Evolutionary conservation across 257 asterid genomes (phyloP).

Genomic region (Solanum tarapatanum): DNA sequence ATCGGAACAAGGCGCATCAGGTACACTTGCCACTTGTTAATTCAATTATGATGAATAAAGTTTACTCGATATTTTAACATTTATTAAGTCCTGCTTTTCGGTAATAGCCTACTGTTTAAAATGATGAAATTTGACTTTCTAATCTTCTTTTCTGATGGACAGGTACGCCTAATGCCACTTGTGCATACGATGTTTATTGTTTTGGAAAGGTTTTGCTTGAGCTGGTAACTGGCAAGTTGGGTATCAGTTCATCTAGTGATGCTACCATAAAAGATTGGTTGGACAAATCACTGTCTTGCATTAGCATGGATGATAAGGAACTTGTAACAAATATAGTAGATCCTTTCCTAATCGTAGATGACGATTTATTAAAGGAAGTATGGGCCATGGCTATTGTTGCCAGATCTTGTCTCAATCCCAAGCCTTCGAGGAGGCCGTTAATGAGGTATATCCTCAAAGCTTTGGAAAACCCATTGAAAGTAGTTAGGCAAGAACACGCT

Average conservation of each 20-base stretch:
- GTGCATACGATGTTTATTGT: slow-evolving; percentile 84
- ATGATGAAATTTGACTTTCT: not conserved
- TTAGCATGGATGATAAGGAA: slow-evolving; percentile 77
- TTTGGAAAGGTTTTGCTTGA: slow-evolving; percentile 89
- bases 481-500: slow-evolving; percentile 58
- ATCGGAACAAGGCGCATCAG: slow-evolving; percentile 60
- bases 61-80: not conserved
- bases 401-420: slow-evolving; percentile 82
- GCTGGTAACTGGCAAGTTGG: slow-evolving; percentile 89
- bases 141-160: slow-evolving; percentile 5
- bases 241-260: slow-evolving; percentile 66
- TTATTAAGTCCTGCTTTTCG: not conserved
- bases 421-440: slow-evolving; percentile 67
- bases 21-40: slow-evolving; percentile 25
- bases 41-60: not conserved
- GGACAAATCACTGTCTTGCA: slow-evolving; percentile 49
- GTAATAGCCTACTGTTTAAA: not conserved
- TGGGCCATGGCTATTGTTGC: slow-evolving; percentile 98
- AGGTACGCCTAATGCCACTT: slow-evolving; percentile 53
- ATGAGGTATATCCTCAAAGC: slow-evolving; percentile 89
- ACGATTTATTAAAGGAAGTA: slow-evolving; percentile 83
- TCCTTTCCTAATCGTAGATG: slow-evolving; percentile 67
- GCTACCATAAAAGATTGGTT: slow-evolving; percentile 49
- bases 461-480: slow-evolving; percentile 78
- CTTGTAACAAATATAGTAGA: slow-evolving; percentile 74